Evolutionary conservation across 768 basidiomycete genomes (phyloP).

Genomic region (Mycena albidolilacea): DNA sequence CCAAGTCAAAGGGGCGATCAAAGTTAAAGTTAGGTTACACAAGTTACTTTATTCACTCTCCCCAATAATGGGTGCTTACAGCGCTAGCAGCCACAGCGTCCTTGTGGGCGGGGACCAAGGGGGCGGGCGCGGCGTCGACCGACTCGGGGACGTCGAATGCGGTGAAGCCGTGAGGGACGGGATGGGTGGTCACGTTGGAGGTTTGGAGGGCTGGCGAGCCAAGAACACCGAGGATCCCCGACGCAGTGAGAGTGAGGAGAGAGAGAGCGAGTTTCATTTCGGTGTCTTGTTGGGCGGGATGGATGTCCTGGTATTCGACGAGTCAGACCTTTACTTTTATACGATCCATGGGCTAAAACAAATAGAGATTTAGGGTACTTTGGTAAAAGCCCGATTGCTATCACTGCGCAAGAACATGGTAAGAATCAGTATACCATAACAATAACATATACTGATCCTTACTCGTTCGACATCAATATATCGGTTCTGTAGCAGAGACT

Average conservation of each 20-base stretch:
- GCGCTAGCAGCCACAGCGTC: slow-evolving; percentile 13
- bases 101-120: slow-evolving; percentile 10
- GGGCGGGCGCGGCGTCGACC: slow-evolving; percentile 16
- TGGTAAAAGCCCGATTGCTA: slow-evolving; percentile 18
- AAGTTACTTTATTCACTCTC: too few species aligned
- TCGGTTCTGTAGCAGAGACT: not conserved
- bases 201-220: slow-evolving; percentile 20
- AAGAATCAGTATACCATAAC: slow-evolving; percentile 7
- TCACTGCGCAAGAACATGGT: slow-evolving; percentile 17
- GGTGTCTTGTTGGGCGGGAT: slow-evolving; percentile 18
- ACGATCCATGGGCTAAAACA: slow-evolving; percentile 15
- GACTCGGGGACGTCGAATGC: slow-evolving; percentile 22
- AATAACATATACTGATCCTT: not conserved
- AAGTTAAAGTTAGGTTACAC: too few species aligned
- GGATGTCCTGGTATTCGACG: slow-evolving; percentile 20
- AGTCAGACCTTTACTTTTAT: slow-evolving; percentile 13
- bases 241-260: slow-evolving; percentile 20
- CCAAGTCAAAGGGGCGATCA: too few species aligned
- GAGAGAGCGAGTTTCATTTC: slow-evolving; percentile 23
- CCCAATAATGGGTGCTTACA: slow-evolving; percentile 32
- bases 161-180: slow-evolving; percentile 20
- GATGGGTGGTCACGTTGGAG: slow-evolving; percentile 20
- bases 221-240: slow-evolving; percentile 22
- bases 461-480: too few species aligned
- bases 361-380: slow-evolving; percentile 17